Conservation (phyloP, 139 green algal genomes). For the Chlorella sp. region DNA sequence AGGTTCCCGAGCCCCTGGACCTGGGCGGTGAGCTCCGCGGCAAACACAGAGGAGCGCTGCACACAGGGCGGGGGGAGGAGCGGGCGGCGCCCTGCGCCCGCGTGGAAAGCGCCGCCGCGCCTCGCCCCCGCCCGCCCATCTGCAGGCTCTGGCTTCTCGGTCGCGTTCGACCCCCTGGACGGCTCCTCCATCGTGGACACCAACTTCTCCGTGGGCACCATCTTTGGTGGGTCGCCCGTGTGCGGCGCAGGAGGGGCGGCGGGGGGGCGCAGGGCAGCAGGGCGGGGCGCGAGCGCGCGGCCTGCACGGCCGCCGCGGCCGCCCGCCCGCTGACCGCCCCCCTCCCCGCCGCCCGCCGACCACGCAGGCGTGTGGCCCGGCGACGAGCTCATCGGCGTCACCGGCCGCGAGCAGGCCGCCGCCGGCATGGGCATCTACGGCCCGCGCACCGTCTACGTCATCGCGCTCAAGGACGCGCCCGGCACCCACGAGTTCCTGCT, state of each 20-base stretch:
- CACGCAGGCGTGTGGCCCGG: conserved; percentile 93
- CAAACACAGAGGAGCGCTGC: no score
- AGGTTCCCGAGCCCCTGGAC: conserved; percentile 90
- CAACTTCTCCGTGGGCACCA: conserved; percentile 96
- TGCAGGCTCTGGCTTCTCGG: conserved; percentile 78
- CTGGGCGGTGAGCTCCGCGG: conserved; percentile 68
- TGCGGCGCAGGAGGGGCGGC: no score
- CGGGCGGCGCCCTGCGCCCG: no score
- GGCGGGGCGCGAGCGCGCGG: no score
- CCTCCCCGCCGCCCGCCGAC: no score
- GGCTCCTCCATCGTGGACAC: conserved; percentile 95
- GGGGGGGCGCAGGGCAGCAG: no score
- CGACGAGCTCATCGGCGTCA: conserved; percentile 78
- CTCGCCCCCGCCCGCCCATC: no score
- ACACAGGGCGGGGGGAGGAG: no score
- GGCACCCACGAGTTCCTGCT: conserved; percentile 96
- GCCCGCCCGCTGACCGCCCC: no score
- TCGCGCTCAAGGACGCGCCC: conserved; percentile 86
- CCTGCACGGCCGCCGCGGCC: no score
- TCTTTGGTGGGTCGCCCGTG: no score
- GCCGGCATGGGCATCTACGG: conserved; percentile 92
- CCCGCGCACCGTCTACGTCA: conserved; percentile 89
- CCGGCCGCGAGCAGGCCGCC: conserved; percentile 80
- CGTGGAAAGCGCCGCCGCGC: no score
- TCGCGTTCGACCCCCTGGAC: conserved; percentile 95